These are phyloP conservation scores for Ophiostoma populinum DNA, from an alignment of 2,329 filamentous ascomycete genomes.

Conservation along the genomic window DNA sequence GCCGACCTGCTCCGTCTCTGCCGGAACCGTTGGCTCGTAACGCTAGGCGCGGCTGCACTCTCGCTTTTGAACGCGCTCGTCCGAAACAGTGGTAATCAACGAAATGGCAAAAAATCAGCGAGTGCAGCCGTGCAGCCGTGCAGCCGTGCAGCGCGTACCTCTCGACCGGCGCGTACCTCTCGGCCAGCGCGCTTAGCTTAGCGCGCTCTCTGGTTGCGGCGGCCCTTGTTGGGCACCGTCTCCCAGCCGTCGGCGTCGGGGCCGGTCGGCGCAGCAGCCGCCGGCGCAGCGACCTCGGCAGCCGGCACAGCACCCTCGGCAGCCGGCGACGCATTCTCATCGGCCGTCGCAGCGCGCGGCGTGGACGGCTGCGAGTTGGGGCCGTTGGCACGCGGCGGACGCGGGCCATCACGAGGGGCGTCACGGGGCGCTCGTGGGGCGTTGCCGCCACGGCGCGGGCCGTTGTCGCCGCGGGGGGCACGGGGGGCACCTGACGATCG, in stretches of 20 bases:
- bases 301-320: conserved; percentile 15
- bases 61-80: too few relatives aligned
- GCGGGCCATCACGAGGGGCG: conserved; percentile 28
- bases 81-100: too few relatives aligned
- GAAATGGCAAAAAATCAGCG: not conserved
- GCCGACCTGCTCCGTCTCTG: not conserved
- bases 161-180: too few relatives aligned
- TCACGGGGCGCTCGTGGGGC: conserved; percentile 26
- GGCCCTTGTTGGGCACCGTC: conserved; percentile 30
- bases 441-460: conserved; percentile 14
- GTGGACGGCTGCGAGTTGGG: conserved; percentile 16
- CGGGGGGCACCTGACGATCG: conserved; percentile 30
- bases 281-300: not conserved
- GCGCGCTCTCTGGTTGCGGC: conserved; percentile 18
- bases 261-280: conserved; percentile 10
- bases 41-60: too few relatives aligned
- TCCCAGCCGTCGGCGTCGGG: conserved; percentile 46
- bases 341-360: conserved; percentile 13
- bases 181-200: too few relatives aligned
- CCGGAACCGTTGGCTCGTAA: too few relatives aligned
- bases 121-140: too few relatives aligned
- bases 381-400: conserved; percentile 32
- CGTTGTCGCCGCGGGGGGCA: conserved; percentile 26
- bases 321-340: too few relatives aligned
- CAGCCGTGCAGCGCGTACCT: not conserved